Evolutionary conservation across 2,329 filamentous ascomycete species (phyloP), one percentile per base, ranked within the genome.

Genomic region (Botrytis elliptica): DNA sequence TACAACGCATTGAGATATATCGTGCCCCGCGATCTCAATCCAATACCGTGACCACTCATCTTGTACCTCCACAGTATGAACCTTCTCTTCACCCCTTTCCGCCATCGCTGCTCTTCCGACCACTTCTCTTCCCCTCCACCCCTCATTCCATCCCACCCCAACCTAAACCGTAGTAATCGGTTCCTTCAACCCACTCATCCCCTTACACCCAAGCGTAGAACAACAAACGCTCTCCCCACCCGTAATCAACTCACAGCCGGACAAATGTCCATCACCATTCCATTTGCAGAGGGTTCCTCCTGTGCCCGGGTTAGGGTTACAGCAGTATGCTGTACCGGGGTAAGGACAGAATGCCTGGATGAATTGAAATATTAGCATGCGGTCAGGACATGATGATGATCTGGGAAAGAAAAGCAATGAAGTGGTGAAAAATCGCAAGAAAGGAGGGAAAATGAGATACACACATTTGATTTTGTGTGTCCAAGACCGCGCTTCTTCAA

Each of bases 291-390:
- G 60, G 0, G 70, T 71, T 8, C 60, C 70, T 9, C 70, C 60
- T 0, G 70, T 66, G 16, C 25, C 25, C 0, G 38, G 36, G 12
- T 71, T 42, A 9, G 0, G 6, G 10, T 57, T 64, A 22, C 70
- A 71, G 59, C 70, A 71, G 36, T 66, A 71, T 12, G 70, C 70
- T 36, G 59, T 66, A 5, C 70, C 60, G 14, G 59, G 67, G 22
- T n/a, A 33, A 0, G 70, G 70, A 14, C 70, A 71, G n/a, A 52
- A 71, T 10, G 70, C 70, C 70, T 71, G 55, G 5, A 42, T 1
- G 8, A 3, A 1, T 16, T 1, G 29, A 3, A 1, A 8, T 9
- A n/a, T 55, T 44, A 70, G 66, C 25, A 0, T 3, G 1, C 42
- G 10, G 7, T 18, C 7, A 29, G 7, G 14, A 57, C 1, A 5